Base-by-base conservation (phyloP, 1,284 basidiomycete species). In the Microbotryum lychnidis-dioicae region DNA sequence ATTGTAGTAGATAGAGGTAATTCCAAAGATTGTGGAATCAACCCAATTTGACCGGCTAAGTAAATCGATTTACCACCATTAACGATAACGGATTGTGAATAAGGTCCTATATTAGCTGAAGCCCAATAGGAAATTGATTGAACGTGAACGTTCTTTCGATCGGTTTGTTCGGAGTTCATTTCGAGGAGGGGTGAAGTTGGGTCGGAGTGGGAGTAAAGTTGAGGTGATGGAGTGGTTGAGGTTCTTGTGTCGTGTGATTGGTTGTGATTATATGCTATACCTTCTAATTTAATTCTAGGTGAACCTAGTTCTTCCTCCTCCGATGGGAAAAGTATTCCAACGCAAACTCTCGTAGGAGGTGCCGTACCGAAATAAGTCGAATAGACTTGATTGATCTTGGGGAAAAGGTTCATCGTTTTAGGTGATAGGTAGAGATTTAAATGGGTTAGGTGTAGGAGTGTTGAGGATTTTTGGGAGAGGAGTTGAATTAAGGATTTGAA, bases 61-160 rank as follows among this genome's bases (percentile, higher is more conserved):
- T 88, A 91, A 10, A 91, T 78, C 83, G 83, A 57, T 87, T 81
- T 61, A 83, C 83, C 48, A 81, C 83, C 87, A 18, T 10, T 18
- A 54, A 46, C 48, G 60, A 3, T 80, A 57, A 97, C 83, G 8
- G 90, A 87, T 76, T 99, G 96, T 0, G 91, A 94, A 75, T 98
- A 99, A 2, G 96, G 96, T 0, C 96, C 96, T 60, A 99, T 98
- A 74, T 97, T 98, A 3, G 96, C 94, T 10, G 96, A 92, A 20
- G 94, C 94, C 96, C 96, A 99, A 74, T 97, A 97, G 73, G 91
- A 94, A 57, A 94, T 75, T 18, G 91, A 83, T 76, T 98, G 96
- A 0, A 98, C 93, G 73, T 99, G 96, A 44, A 98, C 78, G 0
- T 87, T 85, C 6, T 27, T 6, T 27, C 27, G 27, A 1, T 27